A percentile compares a stretch with the other conserved stretches of the same genome.
These are phyloP conservation scores for Suhomyces prunicola DNA, from an alignment of 805 yeast genomes.

Conservation along the genomic window DNA sequence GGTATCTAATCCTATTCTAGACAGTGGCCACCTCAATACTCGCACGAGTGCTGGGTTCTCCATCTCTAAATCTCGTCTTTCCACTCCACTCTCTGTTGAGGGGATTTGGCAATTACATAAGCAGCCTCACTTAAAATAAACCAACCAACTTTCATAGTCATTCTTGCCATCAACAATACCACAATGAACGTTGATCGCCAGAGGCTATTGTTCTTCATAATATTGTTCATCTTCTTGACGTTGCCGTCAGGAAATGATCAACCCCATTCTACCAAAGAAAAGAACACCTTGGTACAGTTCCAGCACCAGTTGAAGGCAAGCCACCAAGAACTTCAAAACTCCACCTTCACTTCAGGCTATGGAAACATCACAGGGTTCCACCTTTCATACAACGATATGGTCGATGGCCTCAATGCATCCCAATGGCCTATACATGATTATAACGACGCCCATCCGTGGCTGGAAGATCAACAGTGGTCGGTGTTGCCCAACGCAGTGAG, in stretches of 20 bases:
- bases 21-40: too few relatives aligned
- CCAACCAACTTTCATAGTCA: background rate
- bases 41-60: too few relatives aligned
- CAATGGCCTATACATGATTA: constrained; percentile 57
- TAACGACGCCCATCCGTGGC: constrained; percentile 40
- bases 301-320: constrained; percentile 19
- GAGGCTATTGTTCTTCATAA: constrained; percentile 31
- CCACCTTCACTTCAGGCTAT: constrained; percentile 52
- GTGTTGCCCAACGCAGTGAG: constrained; percentile 61
- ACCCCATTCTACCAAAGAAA: background rate
- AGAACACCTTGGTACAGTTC: constrained; percentile 11
- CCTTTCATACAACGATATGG: constrained; percentile 59
- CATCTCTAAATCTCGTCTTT: too few relatives aligned
- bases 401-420: constrained; percentile 41
- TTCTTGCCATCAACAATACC: background rate
- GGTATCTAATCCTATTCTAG: too few relatives aligned
- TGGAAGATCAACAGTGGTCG: constrained; percentile 49
- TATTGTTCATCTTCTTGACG: constrained; percentile 33
- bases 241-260: constrained; percentile 21
- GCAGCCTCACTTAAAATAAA: background rate
- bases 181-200: constrained; percentile 27
- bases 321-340: constrained; percentile 27
- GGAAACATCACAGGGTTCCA: constrained; percentile 73
- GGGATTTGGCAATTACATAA: background rate
- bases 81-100: background rate